Evolutionary conservation across 768 basidiomycete species (phyloP).

Genomic region (Paxillus rubicundulus): DNA sequence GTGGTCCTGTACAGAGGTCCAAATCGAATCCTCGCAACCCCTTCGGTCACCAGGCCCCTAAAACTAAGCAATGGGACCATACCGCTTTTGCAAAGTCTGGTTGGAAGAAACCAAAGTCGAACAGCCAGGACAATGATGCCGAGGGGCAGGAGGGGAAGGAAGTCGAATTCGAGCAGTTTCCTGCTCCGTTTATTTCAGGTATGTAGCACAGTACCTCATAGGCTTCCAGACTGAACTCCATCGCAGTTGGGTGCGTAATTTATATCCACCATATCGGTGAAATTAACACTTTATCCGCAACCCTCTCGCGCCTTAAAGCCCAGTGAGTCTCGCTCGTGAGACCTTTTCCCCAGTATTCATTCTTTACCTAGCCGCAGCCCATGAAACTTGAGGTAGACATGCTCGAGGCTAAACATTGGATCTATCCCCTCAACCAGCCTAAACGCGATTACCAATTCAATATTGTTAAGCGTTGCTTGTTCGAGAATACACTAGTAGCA

Average conservation of each 20-base stretch:
- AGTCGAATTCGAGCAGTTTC: conserved; percentile 80
- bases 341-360: background rate
- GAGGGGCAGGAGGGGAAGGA: conserved; percentile 57
- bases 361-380: conserved; percentile 50
- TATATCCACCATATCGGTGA: background rate
- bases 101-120: conserved; percentile 52
- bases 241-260: conserved; percentile 51
- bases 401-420: conserved; percentile 81
- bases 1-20: conserved; percentile 38
- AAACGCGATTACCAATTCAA: conserved; percentile 95
- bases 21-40: conserved; percentile 40
- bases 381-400: conserved; percentile 80
- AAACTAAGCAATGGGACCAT: conserved; percentile 89
- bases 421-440: conserved; percentile 85
- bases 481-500: conserved; percentile 91
- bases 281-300: conserved; percentile 5
- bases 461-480: conserved; percentile 80
- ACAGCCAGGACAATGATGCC: conserved; percentile 51
- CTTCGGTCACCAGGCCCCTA: conserved; percentile 56
- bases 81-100: conserved; percentile 85
- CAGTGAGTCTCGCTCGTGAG: conserved; percentile 21
- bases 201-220: conserved; percentile 28
- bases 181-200: conserved; percentile 74
- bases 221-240: conserved; percentile 9
- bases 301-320: conserved; percentile 20